Evolutionary conservation across 2,329 filamentous ascomycete genomes (phyloP).

Genomic region (Ophiognomonia clavigignenti-juglandacearum): DNA sequence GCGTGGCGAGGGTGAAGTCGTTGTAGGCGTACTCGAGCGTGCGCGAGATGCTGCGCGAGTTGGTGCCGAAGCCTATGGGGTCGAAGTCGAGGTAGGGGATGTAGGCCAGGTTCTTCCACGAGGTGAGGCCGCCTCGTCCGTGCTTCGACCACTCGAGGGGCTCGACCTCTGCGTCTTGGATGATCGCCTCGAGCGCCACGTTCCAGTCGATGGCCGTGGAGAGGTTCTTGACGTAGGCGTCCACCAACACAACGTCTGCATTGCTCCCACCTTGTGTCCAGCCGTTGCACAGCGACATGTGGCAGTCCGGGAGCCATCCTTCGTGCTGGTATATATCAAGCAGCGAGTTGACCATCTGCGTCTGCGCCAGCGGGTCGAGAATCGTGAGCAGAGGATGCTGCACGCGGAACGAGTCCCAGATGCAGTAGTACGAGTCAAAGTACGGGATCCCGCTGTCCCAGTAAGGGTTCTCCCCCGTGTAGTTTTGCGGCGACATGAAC

Average conservation of each 20-base stretch:
- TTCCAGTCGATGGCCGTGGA: slow-evolving; percentile 54
- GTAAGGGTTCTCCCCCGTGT: slow-evolving; percentile 59
- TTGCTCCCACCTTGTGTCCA: slow-evolving; percentile 66
- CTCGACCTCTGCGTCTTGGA: slow-evolving; percentile 59
- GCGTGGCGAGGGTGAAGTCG: slow-evolving; percentile 50
- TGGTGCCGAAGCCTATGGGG: slow-evolving; percentile 51
- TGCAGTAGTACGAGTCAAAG: slow-evolving; percentile 52
- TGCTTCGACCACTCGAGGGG: slow-evolving; percentile 60
- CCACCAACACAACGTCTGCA: slow-evolving; percentile 57
- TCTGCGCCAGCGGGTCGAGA: slow-evolving; percentile 54
- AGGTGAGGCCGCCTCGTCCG: slow-evolving; percentile 59
- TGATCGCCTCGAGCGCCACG: slow-evolving; percentile 57
- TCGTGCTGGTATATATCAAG: slow-evolving; percentile 62
- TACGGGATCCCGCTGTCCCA: slow-evolving; percentile 60
- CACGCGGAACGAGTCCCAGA: slow-evolving; percentile 61
- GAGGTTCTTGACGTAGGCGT: slow-evolving; percentile 59
- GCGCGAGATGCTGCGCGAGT: slow-evolving; percentile 61
- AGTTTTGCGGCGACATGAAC: slow-evolving; percentile 62
- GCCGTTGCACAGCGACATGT: slow-evolving; percentile 63
- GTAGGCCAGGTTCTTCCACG: slow-evolving; percentile 61
- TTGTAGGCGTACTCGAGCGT: slow-evolving; percentile 66
- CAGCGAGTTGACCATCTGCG: slow-evolving; percentile 57
- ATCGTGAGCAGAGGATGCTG: slow-evolving; percentile 61
- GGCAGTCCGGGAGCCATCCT: slow-evolving; percentile 64
- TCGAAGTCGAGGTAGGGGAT: slow-evolving; percentile 62